These are phyloP conservation scores for Saccharomycopsis babjevae DNA, from an alignment of 805 yeast genomes.

Conservation along the genomic window DNA sequence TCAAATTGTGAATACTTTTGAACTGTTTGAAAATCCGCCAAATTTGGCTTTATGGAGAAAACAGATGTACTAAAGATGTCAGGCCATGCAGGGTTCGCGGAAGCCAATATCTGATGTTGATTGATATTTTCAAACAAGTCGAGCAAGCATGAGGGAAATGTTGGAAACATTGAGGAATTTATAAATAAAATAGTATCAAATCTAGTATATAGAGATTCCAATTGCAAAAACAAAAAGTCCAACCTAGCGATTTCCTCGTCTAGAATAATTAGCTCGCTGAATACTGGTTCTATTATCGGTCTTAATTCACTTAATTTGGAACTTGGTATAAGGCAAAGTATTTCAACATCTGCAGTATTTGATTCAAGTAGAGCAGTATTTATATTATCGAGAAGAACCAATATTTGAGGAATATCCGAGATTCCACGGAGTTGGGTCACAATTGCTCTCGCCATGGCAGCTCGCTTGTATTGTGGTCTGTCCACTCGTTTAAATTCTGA, in stretches of 20 bases:
- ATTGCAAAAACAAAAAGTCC: neutral
- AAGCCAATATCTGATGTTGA: conserved; percentile 30
- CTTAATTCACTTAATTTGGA: neutral
- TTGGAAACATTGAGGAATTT: neutral
- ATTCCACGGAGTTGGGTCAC: neutral
- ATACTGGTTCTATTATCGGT: neutral
- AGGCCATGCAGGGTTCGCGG: conserved; percentile 88
- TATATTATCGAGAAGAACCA: neutral
- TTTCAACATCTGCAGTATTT: neutral
- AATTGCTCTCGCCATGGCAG: neutral
- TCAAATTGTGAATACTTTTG: conserved; percentile 18
- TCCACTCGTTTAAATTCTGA: neutral
- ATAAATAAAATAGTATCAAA: neutral
- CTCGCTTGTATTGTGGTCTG: neutral
- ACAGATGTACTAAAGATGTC: conserved; percentile 82
- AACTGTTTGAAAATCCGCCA: conserved; percentile 33
- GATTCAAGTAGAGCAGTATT: neutral
- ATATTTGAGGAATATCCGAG: neutral
- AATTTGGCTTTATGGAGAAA: conserved; percentile 48
- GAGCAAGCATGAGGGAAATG: neutral
- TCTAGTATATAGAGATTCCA: neutral
- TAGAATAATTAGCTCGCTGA: neutral
- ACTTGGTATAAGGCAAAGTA: neutral
- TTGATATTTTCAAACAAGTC: neutral
- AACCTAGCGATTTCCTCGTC: neutral